These are phyloP conservation scores for Trichophyton equinum DNA, from an alignment of 2,329 filamentous ascomycete species.

Conservation along the genomic window DNA sequence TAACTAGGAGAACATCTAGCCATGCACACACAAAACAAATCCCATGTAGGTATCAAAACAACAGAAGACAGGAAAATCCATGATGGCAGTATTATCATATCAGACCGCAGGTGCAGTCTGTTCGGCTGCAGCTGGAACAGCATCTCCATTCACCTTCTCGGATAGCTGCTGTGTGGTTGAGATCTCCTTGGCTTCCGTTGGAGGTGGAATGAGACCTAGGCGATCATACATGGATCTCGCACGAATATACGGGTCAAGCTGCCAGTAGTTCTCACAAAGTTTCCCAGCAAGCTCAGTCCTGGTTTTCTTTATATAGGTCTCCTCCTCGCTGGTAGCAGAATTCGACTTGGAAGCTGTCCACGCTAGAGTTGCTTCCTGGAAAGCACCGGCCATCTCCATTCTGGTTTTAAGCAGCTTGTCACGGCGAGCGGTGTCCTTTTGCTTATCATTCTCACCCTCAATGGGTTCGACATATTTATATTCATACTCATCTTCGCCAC, in stretches of 20 bases:
- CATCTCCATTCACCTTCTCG: conserved; percentile 9
- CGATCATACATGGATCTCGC: conserved; percentile 79
- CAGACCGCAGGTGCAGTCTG: not conserved
- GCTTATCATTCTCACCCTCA: conserved; percentile 60
- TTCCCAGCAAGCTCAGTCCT: conserved; percentile 50
- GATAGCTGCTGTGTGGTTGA: not conserved
- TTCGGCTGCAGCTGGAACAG: conserved; percentile 4
- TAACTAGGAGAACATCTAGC: not conserved
- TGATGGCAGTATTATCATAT: not conserved
- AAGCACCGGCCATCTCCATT: conserved; percentile 54
- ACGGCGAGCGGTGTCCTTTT: conserved; percentile 54
- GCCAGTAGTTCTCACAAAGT: conserved; percentile 71
- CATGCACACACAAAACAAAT: not conserved
- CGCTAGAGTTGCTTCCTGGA: conserved; percentile 58
- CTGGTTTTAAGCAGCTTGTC: conserved; percentile 54
- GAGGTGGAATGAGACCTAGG: conserved; percentile 43
- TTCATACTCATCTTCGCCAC: conserved; percentile 71
- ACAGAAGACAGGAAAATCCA: not conserved
- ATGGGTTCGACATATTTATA: conserved; percentile 72
- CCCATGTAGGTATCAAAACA: not conserved
- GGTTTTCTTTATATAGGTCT: conserved; percentile 40
- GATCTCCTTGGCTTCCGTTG: conserved; percentile 7
- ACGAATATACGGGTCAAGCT: conserved; percentile 72
- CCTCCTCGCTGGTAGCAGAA: conserved; percentile 30
- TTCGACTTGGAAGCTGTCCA: conserved; percentile 54